These are phyloP conservation scores for Phytopythium mirpurense DNA, from an alignment of 352 stramenopile species.

Conservation along the genomic window DNA sequence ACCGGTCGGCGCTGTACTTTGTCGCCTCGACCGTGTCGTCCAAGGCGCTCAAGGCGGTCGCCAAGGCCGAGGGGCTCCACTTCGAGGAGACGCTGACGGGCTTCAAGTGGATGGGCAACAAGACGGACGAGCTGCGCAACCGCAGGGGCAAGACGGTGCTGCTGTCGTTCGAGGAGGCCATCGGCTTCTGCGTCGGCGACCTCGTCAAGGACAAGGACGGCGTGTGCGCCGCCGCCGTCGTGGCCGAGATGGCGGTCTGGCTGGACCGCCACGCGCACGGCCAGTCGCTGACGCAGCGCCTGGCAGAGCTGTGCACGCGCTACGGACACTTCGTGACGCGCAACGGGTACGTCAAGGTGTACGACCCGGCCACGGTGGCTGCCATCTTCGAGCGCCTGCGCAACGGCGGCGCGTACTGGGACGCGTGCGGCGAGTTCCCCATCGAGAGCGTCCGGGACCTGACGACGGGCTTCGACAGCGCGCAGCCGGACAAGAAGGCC, in stretches of 20 bases:
- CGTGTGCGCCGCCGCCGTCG: conserved; percentile 89
- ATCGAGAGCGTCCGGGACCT: conserved; percentile 86
- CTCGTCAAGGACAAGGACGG: conserved; percentile 99
- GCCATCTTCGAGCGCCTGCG: conserved; percentile 91
- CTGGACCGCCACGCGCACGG: conserved; percentile 41
- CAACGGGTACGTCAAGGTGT: conserved; percentile 97
- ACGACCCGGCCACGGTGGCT: conserved; percentile 84
- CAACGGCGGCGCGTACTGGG: conserved; percentile 87
- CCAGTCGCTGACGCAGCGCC: conserved; percentile 61
- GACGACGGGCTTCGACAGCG: conserved; percentile 85
- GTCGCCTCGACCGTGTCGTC: conserved; percentile 96
- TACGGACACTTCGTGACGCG: conserved; percentile 97
- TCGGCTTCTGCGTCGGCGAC: conserved; percentile 97
- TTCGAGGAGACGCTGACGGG: conserved; percentile 98
- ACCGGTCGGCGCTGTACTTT: conserved; percentile 79
- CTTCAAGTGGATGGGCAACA: conserved; percentile 99
- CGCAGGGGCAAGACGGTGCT: conserved; percentile 89
- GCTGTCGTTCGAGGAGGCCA: conserved; percentile 98
- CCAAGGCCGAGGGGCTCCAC: conserved; percentile 87
- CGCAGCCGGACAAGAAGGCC: conserved; percentile 84
- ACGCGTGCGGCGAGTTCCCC: conserved; percentile 70
- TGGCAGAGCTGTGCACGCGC: conserved; percentile 87
- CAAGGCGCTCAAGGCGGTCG: conserved; percentile 95
- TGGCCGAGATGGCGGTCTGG: conserved; percentile 86
- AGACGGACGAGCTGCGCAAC: conserved; percentile 65